Base-by-base conservation (phyloP, 1,284 basidiomycete genomes). In the Garcileccinum viscosum region DNA sequence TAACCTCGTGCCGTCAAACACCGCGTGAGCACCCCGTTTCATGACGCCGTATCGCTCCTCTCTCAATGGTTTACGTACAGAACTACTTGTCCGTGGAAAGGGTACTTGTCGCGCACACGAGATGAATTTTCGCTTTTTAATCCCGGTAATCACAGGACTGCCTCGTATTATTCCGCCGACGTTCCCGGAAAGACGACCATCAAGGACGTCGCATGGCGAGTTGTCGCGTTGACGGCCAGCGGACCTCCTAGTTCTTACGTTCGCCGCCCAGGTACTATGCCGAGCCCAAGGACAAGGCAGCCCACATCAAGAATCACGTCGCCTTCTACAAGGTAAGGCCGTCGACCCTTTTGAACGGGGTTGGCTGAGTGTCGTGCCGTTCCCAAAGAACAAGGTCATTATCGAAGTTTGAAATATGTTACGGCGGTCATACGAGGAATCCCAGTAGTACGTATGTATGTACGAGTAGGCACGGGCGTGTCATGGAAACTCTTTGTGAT, bases 151-250 rank as follows among this genome's bases (percentile, higher is more conserved):
- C 38, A 40, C 63, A 92, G 91, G 56, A 83, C 80, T 1, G 91
- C 91, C 2, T 83, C 87, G 2, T 92, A 92, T 73, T 92, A 91
- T 74, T 83, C 87, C 69, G 87, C 83, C 24, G 78, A 80, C 1
- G 78, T 90, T 19, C 80, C 82, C 42, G 89, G 86, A 47, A 83
- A 84, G 33, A 76, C 69, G 33, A 76, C 69, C 0, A 77, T 89
- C 15, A 82, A 84, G 19, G 90, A 93, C 71, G 77, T 89, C 40
- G 90, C 91, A 65, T 92, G 91, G 91, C 88, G 69, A 73, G 85
- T 76, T 6, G 32, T 35, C 42, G 35, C 17, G 37, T 12, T 32
- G 33, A 30, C 58, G 32, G 19, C 32, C 59, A 24, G 7, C 11
- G 65, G n/a, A 59, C 60, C 63, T 64, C 3, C 42, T 22, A 38